phyloP scores from a whole-genome alignment of 257 asterid genomes.

The Solanum gandarillasii region DNA sequence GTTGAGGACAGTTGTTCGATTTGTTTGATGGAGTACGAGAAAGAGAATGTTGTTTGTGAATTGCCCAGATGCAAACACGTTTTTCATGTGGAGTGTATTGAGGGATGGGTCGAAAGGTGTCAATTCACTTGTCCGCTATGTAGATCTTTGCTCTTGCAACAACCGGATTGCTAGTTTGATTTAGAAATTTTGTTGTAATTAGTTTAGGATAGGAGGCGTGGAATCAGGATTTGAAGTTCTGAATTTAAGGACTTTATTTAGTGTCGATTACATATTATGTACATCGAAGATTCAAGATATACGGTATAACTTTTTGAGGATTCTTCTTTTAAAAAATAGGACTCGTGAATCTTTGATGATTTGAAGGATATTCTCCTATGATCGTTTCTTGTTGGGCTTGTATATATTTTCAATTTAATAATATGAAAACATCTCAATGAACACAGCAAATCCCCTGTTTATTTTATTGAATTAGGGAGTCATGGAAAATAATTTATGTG shows the following conservation, averaged over 20 bases:
- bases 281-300: not conserved
- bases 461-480: not conserved
- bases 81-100: slow-evolving; percentile 53
- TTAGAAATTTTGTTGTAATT: not conserved
- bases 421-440: not conserved
- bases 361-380: not conserved
- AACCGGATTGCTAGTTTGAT: not conserved
- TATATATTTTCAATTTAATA: not conserved
- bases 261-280: not conserved
- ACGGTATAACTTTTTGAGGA: not conserved
- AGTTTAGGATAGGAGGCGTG: not conserved
- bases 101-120: slow-evolving; percentile 39
- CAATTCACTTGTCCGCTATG: slow-evolving; percentile 70
- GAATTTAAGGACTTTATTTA: not conserved
- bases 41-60: slow-evolving; percentile 34
- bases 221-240: not conserved
- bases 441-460: not conserved
- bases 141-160: slow-evolving; percentile 33
- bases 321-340: not conserved
- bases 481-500: not conserved
- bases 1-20: slow-evolving; percentile 33
- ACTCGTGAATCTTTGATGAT: not conserved
- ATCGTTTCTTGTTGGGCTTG: not conserved
- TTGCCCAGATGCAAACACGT: slow-evolving; percentile 41
- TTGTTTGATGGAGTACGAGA: slow-evolving; percentile 43